Evolutionary conservation across 208 protist species (phyloP).

Genomic region (Trypanosoma avium): DNA sequence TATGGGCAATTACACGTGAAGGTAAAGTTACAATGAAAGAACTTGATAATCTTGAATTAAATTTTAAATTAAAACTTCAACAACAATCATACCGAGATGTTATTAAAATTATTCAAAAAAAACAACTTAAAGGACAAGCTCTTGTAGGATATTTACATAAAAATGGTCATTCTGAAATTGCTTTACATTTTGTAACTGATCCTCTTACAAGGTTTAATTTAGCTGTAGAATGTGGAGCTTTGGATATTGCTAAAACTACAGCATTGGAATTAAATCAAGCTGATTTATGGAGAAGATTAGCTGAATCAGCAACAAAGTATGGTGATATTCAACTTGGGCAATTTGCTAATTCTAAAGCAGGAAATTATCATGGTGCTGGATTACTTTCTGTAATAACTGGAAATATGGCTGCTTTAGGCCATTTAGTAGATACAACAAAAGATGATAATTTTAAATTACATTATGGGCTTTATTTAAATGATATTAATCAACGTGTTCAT

Average conservation of each 20-base stretch:
- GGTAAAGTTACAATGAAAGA: constrained; percentile 79
- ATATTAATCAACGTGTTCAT: constrained; percentile 85
- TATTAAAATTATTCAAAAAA: constrained; percentile 91
- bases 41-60: constrained; percentile 94
- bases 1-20: constrained; percentile 93
- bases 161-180: constrained; percentile 97
- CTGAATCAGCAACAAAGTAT: constrained; percentile 90
- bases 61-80: constrained; percentile 96
- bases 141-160: constrained; percentile 99
- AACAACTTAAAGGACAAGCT: constrained; percentile 94
- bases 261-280: constrained; percentile 93
- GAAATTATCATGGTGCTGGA: constrained; percentile 89
- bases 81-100: constrained; percentile 93
- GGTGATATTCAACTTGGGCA: constrained; percentile 96
- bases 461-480: constrained; percentile 93
- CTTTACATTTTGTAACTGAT: constrained; percentile 98
- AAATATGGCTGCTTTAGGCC: constrained; percentile 92
- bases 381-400: constrained; percentile 97
- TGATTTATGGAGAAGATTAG: constrained; percentile 92
- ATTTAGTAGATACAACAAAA: constrained; percentile 90
- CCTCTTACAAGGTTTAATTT: constrained; percentile 96
- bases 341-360: constrained; percentile 94
- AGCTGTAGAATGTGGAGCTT: constrained; percentile 97
- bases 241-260: constrained; percentile 91
- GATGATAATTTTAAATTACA: constrained; percentile 91